A percentile compares a stretch with the other conserved stretches of the same genome.
Evolutionary conservation across 805 yeast genomes (phyloP).

Genomic region (Pichia kluyveri): DNA sequence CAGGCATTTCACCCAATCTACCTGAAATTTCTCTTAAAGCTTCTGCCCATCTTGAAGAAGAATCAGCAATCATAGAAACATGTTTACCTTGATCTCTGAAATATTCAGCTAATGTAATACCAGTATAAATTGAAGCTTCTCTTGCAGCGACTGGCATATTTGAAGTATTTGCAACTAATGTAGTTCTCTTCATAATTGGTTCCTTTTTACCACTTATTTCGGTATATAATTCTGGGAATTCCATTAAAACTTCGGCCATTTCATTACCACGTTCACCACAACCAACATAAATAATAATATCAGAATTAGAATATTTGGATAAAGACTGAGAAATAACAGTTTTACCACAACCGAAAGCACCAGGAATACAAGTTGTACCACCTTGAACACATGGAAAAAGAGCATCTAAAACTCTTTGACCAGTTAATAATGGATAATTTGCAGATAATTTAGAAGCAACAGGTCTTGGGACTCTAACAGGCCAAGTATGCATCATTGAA

Average conservation of each 20-base stretch:
- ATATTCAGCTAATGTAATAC: constrained; percentile 97
- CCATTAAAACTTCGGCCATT: constrained; percentile 99
- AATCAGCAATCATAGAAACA: constrained; percentile 99
- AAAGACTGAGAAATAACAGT: constrained; percentile 39
- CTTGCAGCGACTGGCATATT: constrained; percentile 99
- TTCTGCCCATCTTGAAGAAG: constrained; percentile 99
- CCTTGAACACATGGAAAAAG: constrained; percentile 99
- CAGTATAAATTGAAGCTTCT: constrained; percentile 98
- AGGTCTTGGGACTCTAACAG: constrained; percentile 99
- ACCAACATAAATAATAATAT: constrained; percentile 91
- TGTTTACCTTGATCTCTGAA: constrained; percentile 99
- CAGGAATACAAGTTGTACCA: constrained; percentile 99
- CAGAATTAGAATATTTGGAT: constrained; percentile 96
- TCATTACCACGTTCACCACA: constrained; percentile 95
- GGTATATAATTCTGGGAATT: constrained; percentile 94
- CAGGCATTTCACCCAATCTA: constrained; percentile 99
- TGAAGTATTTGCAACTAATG: constrained; percentile 96
- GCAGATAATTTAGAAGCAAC: constrained; percentile 92
- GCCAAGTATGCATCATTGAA: constrained; percentile 99
- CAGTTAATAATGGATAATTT: constrained; percentile 90
- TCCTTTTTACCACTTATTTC: constrained; percentile 90
- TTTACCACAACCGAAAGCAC: constrained; percentile 99
- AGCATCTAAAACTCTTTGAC: constrained; percentile 97
- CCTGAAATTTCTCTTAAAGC: constrained; percentile 99
- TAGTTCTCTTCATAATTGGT: constrained; percentile 99